Base-by-base conservation (phyloP, 345 rosid genomes). In the Schrenkiella parvula region DNA sequence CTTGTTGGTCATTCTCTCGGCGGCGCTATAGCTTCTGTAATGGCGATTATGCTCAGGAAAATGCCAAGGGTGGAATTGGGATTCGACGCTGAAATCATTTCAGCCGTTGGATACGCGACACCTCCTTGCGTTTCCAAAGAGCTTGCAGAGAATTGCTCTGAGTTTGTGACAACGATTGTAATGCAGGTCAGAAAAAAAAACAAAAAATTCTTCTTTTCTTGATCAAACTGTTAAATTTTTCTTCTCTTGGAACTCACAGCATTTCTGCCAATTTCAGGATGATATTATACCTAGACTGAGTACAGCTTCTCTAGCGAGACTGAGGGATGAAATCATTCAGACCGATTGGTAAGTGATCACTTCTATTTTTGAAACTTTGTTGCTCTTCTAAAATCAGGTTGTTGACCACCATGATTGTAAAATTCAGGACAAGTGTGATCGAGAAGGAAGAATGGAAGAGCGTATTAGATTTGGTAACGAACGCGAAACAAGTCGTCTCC, bases 1-100 rank as follows among this genome's bases (percentile, higher is more conserved):
- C 78, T 95, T 73, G 96, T 90, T 63, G 99, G 99, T 34, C 99
- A 95, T 81, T 95, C 96, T 74, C 95, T 92, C 35, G 99, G 99
- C 37, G 98, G 96, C 14, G 93, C 98, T 46, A 85, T 74, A 59
- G 97, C 93, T 71, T 84, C 93, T 76, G 78, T 93, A 74, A 78
- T 91, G 50, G 95, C 98, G 38, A 85, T 86, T 67, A 89, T 90
- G 97, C 88, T 88, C 42, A 88, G 85, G 47, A 84, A 82, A 79
- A 87, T 81, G 82, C 84, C 95, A 44, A 29, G 63, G n/a, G 53
- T 80, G 76, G 92, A 95, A 66, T 81, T 90, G 54, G 99, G 99
- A 19, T 92, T 95, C 72, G 79, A 77, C 75, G 89, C 97, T 32
- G 80, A 87, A 3, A 82, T 84, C 65, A 85, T 95, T 69, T 81